Conservation (phyloP, 2,329 filamentous ascomycete species). For the Lachnellula subtilissima region DNA sequence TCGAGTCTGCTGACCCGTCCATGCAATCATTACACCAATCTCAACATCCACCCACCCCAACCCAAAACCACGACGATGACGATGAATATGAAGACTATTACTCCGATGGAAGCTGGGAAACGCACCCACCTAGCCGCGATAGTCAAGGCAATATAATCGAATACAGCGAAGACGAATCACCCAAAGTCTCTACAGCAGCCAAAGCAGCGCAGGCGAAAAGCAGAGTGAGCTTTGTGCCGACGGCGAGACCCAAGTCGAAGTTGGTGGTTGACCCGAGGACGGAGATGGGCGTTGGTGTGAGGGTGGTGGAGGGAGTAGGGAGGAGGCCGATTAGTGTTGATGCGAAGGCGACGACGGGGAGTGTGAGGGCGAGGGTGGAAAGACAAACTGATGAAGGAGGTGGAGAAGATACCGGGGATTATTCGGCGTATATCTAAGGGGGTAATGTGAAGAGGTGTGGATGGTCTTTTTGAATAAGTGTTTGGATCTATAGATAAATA, state of each 20-base stretch:
- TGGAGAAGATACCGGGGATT: constrained; percentile 11
- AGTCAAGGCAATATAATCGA: constrained; percentile 13
- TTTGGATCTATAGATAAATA: not conserved
- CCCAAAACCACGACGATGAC: not conserved
- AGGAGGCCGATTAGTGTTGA: constrained; percentile 25
- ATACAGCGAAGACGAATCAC: constrained; percentile 3
- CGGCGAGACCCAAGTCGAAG: constrained; percentile 2
- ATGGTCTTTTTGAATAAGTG: not conserved
- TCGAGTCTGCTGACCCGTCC: constrained; percentile 21
- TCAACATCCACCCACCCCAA: constrained; percentile 1
- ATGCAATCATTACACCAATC: constrained; percentile 14
- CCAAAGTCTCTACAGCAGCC: not conserved
- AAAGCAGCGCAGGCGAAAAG: not conserved
- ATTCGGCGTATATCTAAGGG: constrained; percentile 19
- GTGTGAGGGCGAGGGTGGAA: constrained; percentile 10
- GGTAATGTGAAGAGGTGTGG: not conserved
- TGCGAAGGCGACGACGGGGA: constrained; percentile 10
- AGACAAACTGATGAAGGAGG: not conserved
- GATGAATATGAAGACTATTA: constrained; percentile 13
- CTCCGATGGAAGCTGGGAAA: constrained; percentile 22
- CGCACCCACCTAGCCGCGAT: constrained; percentile 9
- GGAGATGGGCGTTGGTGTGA: constrained; percentile 10
- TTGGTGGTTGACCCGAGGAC: not conserved
- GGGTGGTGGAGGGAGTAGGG: constrained; percentile 14
- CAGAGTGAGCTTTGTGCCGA: not conserved